Conservation (phyloP, 1,284 basidiomycete genomes). For the Volvariella volvacea region DNA sequence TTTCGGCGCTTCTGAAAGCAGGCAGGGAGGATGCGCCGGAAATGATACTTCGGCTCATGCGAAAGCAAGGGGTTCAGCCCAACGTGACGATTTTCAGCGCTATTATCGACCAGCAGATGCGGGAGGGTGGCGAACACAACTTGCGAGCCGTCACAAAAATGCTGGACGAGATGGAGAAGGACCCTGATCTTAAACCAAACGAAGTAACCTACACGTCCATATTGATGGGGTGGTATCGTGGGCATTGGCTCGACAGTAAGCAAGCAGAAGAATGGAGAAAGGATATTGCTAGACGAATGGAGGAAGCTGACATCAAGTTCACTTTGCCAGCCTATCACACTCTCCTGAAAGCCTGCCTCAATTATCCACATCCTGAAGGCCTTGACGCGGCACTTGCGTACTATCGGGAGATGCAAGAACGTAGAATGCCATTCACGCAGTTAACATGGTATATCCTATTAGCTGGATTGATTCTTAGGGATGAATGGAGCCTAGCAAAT, state of each 20-base stretch:
- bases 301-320: slow-evolving; percentile 40
- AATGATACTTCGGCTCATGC: slow-evolving; percentile 63
- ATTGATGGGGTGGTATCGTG: slow-evolving; percentile 53
- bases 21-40: slow-evolving; percentile 61
- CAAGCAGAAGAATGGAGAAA: slow-evolving; percentile 38
- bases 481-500: slow-evolving; percentile 52
- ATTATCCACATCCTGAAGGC: slow-evolving; percentile 39
- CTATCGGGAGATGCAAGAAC: slow-evolving; percentile 58
- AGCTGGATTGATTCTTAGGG: slow-evolving; percentile 46
- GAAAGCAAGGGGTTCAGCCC: slow-evolving; percentile 62
- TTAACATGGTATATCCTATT: slow-evolving; percentile 77
- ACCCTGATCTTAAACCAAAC: slow-evolving; percentile 51
- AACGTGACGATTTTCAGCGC: slow-evolving; percentile 69
- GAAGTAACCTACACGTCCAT: slow-evolving; percentile 71
- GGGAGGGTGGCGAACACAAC: slow-evolving; percentile 41
- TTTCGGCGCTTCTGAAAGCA: slow-evolving; percentile 64
- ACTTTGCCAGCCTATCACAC: slow-evolving; percentile 68
- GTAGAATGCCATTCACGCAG: slow-evolving; percentile 41
- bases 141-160: slow-evolving; percentile 62
- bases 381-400: slow-evolving; percentile 50
- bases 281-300: slow-evolving; percentile 58
- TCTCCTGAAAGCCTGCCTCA: slow-evolving; percentile 59
- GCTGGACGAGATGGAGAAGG: slow-evolving; percentile 64
- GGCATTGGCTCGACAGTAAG: slow-evolving; percentile 34
- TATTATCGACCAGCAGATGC: slow-evolving; percentile 68